Evolutionary conservation across 352 stramenopile genomes (phyloP).

Genomic region (Pythium monospermum): DNA sequence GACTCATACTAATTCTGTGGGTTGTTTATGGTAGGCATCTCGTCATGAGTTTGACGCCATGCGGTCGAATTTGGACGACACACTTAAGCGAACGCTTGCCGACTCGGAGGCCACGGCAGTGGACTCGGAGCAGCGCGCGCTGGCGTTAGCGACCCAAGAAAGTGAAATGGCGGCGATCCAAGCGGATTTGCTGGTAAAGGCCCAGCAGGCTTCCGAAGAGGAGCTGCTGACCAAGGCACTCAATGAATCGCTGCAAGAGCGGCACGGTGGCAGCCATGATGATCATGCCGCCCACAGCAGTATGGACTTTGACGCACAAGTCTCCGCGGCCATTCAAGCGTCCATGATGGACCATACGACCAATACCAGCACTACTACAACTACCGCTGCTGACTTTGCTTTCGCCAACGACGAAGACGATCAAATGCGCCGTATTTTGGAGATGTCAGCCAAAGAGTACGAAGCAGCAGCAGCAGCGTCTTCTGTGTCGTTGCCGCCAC

Average conservation of each 20-base stretch:
- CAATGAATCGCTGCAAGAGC: slow-evolving; percentile 48
- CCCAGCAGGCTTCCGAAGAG: slow-evolving; percentile 65
- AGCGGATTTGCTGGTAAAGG: slow-evolving; percentile 59
- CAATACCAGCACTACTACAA: no score
- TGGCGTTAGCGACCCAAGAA: slow-evolving; percentile 49
- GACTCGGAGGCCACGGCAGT: slow-evolving; percentile 29
- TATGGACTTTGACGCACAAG: slow-evolving; percentile 44
- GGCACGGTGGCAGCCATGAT: no score
- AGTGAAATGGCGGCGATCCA: slow-evolving; percentile 78
- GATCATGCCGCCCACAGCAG: background rate
- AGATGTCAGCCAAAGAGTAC: slow-evolving; percentile 62
- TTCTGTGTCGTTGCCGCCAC: background rate
- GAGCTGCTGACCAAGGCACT: slow-evolving; percentile 67
- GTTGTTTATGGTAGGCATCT: slow-evolving; percentile 36
- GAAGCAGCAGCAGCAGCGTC: background rate
- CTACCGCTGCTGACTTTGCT: background rate
- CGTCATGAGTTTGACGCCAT: slow-evolving; percentile 74
- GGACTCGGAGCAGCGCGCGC: slow-evolving; percentile 32
- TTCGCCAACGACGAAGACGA: slow-evolving; percentile 46
- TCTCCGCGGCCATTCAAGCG: slow-evolving; percentile 63
- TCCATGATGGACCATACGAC: slow-evolving; percentile 32
- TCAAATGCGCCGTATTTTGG: slow-evolving; percentile 47
- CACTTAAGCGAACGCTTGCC: slow-evolving; percentile 53
- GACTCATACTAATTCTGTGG: background rate
- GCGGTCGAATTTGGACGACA: slow-evolving; percentile 71